Conservation (phyloP, 495 filamentous ascomycete species). For the Pseudevernia furfuracea region DNA sequence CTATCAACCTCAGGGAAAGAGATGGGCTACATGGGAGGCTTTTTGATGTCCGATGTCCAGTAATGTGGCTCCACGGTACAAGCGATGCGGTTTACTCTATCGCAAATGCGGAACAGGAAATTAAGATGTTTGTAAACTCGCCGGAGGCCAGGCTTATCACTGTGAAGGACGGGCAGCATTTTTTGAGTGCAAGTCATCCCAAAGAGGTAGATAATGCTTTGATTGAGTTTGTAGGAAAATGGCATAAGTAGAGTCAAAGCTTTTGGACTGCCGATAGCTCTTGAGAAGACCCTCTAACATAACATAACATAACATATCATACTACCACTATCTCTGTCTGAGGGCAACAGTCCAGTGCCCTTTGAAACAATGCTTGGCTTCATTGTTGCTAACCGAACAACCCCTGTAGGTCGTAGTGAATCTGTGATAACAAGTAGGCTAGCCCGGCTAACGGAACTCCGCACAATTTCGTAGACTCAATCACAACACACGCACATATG, state of each 20-base stretch:
- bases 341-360: neutral
- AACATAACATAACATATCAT: neutral
- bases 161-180: conserved; percentile 50
- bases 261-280: neutral
- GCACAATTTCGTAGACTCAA: neutral
- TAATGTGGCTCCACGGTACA: conserved; percentile 58
- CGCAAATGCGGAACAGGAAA: conserved; percentile 45
- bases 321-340: neutral
- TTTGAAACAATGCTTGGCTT: neutral
- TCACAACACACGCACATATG: neutral
- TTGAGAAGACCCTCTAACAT: neutral
- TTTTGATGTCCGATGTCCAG: conserved; percentile 50
- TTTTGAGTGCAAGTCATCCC: conserved; percentile 49
- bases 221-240: conserved; percentile 44
- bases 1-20: conserved; percentile 49
- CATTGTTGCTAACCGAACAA: neutral
- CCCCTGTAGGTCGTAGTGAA: neutral
- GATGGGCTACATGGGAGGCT: conserved; percentile 49
- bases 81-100: conserved; percentile 45
- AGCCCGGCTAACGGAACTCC: neutral
- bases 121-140: conserved; percentile 48
- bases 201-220: conserved; percentile 46
- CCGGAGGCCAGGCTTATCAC: conserved; percentile 42
- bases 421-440: neutral
- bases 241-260: conserved; percentile 19